These are phyloP conservation scores for Colletotrichum shisoi DNA, from an alignment of 2,329 filamentous ascomycete species.

Conservation along the genomic window DNA sequence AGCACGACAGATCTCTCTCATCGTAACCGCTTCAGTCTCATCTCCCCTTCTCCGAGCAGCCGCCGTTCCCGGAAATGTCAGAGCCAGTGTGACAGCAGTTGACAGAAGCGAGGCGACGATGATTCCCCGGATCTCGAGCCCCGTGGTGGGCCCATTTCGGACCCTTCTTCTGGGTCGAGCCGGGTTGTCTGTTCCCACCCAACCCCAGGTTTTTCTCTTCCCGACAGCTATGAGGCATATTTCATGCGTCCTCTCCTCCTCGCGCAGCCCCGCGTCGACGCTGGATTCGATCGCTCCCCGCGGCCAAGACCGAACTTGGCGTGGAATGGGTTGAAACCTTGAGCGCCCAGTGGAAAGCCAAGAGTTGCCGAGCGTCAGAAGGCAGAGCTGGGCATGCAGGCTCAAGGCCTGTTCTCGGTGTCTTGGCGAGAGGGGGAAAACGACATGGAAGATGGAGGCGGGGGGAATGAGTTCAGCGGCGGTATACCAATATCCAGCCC, in stretches of 20 bases:
- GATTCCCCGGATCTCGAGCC: slow-evolving; percentile 32
- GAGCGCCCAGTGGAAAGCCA: slow-evolving; percentile 30
- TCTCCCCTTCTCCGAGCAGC: not conserved
- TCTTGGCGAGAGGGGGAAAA: slow-evolving; percentile 36
- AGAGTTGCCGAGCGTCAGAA: slow-evolving; percentile 33
- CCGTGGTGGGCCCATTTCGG: slow-evolving; percentile 4
- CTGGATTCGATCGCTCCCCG: not conserved
- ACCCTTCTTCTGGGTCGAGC: slow-evolving; percentile 9
- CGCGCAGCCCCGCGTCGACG: not conserved
- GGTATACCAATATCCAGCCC: not conserved
- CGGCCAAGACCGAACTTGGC: slow-evolving; percentile 13
- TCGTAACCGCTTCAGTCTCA: slow-evolving; percentile 14
- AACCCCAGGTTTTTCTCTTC: too few species aligned
- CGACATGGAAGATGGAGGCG: not conserved
- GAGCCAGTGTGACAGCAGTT: slow-evolving; percentile 22
- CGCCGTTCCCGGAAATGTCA: slow-evolving; percentile 21
- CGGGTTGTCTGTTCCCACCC: too few species aligned
- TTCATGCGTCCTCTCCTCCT: not conserved
- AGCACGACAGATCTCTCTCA: not conserved
- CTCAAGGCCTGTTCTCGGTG: slow-evolving; percentile 30
- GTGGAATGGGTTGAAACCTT: not conserved
- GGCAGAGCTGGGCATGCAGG: slow-evolving; percentile 34
- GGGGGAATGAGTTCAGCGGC: not conserved
- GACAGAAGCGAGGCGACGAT: slow-evolving; percentile 20
- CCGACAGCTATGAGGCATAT: slow-evolving; percentile 23